Conservation (phyloP, 371 early-diverging fungal genomes). For the Syncephalastrum contaminatum region DNA sequence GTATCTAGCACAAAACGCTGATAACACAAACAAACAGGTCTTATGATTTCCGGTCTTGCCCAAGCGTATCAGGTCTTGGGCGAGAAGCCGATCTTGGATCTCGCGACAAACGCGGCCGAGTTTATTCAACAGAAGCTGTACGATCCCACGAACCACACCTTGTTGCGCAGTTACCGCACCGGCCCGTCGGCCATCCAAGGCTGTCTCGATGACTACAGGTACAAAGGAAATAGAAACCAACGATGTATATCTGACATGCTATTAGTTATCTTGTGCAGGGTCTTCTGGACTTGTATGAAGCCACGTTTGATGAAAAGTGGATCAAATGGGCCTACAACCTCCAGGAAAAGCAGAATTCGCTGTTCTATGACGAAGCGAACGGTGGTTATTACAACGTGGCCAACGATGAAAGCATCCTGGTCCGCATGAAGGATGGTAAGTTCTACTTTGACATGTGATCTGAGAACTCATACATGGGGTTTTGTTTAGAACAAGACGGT, state of each 20-base stretch:
- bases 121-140: constrained; percentile 53
- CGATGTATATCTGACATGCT: background rate
- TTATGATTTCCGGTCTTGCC: constrained; percentile 59
- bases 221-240: constrained; percentile 11
- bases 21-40: constrained; percentile 17
- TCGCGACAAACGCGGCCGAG: constrained; percentile 49
- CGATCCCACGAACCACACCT: constrained; percentile 20
- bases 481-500: constrained; percentile 57
- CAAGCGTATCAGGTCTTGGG: constrained; percentile 45
- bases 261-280: constrained; percentile 42
- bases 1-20: background rate
- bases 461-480: no score
- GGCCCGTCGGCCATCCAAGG: constrained; percentile 54
- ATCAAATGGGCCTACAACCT: constrained; percentile 61
- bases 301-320: constrained; percentile 50
- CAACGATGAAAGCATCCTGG: constrained; percentile 41
- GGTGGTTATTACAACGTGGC: constrained; percentile 58
- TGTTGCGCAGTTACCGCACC: constrained; percentile 50
- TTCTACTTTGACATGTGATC: background rate
- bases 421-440: constrained; percentile 63
- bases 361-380: constrained; percentile 54
- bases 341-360: constrained; percentile 53
- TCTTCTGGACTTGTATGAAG: constrained; percentile 60
- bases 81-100: constrained; percentile 24
- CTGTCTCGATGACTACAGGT: constrained; percentile 66